Evolutionary conservation across 306 rosid genomes (phyloP), one percentile per base, ranked within the genome.

Genomic region (Lathyrus tuberosus): DNA sequence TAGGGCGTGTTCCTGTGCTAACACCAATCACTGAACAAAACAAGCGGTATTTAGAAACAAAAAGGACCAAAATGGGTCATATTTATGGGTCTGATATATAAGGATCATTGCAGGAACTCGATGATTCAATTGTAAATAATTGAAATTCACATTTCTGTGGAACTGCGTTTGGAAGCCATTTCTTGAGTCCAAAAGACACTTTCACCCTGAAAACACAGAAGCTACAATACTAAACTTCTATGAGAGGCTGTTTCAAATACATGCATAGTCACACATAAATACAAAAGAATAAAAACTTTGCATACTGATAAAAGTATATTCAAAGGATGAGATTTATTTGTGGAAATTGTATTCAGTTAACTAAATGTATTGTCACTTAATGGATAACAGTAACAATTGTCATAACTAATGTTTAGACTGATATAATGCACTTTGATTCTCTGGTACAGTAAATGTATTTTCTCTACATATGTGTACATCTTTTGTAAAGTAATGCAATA

Each of bases 41-140:
- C 80, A 82, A 79, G 78, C 77, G 31, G 30, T 89, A 92, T 46
- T 49, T 92, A 83, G 91, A 92, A 82, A 83, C 96, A 6, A 89
- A 92, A 76, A 74, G 98, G 41, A 89, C 88, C 49, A 89, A 85
- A 66, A 89, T 92, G 96, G 96, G 96, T n/a, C 98, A 92, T 69
- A 65, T 92, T 43, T 92, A 86, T 74, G 95, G 93, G 2, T 91
- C 98, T 63, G 93, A 91, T 79, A 68, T 91, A 31, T 78, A 67
- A 37, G 86, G 82, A 17, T 80, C 84, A 37, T 63, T 84, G 30
- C 65, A 79, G 48, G 77, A 58, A 61, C 73, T 82, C 77, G 41
- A 43, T 62, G 44, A 81, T 54, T 79, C 84, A 47, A 60, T 44
- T 83, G 76, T 72, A 42, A 70, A 78, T 79, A 72, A 66, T 1